Base-by-base conservation (phyloP, 495 filamentous ascomycete genomes). In the Podospora sp. region DNA sequence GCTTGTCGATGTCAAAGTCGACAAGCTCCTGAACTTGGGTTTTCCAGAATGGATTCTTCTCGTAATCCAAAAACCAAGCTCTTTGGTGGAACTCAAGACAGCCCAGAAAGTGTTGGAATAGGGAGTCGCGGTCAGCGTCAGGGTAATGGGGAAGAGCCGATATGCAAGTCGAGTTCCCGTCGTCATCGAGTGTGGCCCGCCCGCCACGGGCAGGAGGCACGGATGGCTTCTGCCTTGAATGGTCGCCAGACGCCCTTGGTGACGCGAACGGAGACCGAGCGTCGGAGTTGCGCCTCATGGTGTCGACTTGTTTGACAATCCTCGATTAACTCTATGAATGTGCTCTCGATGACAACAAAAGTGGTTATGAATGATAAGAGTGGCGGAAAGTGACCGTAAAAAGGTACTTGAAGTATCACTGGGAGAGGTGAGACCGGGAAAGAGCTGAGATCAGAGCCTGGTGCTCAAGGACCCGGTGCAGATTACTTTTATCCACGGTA, bases 31-130 rank as follows among this genome's bases (percentile, higher is more conserved):
- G 5, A n/a, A 26, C 52, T 26, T 55, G 52, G 2, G 9, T 2
- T 11, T 20, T 6, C 52, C 52, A 55, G 14, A 55, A 55, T 22
- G 14, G 11, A 11, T 55, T 55, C 1, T 50, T 70, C 40, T 6
- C 22, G 6, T 25, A 14, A 22, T 62, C 60, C 7, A 51, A 26
- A 9, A 56, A 36, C 3, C 49, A 52, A 21, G 18, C n/a, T 18
- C 50, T 46, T 29, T 63, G 12, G 14, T 56, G n/a, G 16, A 51
- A 16, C 16, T 69, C 62, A 18, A 65, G 20, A 14, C 52, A 55
- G 24, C 52, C 52, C 2, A 55, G 52, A 26, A 16, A 55, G 24
- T 55, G 52, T 22, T 55, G 52, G 24, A 46, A 46, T 11, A 55
- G 6, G 20, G 24, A 55, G 12, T 55, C 52, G 1, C 52, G 14